Evolutionary conservation across 768 basidiomycete species (phyloP).

Genomic region (Sutorius australiensis): DNA sequence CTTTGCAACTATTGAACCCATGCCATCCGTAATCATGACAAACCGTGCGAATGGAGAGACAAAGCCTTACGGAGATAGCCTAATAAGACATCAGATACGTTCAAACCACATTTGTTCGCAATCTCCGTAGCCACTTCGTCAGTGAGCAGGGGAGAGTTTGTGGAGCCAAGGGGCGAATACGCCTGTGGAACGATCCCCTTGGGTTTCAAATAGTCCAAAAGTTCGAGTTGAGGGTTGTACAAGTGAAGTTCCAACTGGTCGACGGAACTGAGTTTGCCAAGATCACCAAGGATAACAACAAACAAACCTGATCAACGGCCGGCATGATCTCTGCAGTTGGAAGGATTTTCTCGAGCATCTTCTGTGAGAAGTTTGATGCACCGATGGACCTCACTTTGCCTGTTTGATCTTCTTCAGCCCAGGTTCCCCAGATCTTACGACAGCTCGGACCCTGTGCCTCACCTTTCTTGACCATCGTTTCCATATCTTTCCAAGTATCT

Average conservation of each 20-base stretch:
- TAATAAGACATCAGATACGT: conserved; percentile 55
- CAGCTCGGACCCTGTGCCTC: conserved; percentile 4
- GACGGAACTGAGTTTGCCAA: neutral
- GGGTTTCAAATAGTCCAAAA: conserved; percentile 56
- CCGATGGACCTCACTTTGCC: conserved; percentile 68
- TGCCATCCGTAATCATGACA: conserved; percentile 3
- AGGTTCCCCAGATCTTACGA: conserved; percentile 1
- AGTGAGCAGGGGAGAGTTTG: conserved; percentile 57
- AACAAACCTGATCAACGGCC: conserved; percentile 65
- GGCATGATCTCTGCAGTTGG: conserved; percentile 64
- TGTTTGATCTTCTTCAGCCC: conserved; percentile 22
- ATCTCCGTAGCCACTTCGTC: conserved; percentile 61
- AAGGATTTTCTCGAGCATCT: conserved; percentile 65
- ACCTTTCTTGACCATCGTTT: conserved; percentile 64
- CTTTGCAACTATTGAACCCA: conserved; percentile 48
- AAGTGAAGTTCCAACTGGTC: conserved; percentile 66
- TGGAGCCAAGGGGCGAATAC: conserved; percentile 77
- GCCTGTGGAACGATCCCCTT: conserved; percentile 72
- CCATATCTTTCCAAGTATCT: conserved; percentile 86
- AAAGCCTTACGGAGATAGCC: conserved; percentile 54
- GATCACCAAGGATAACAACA: neutral
- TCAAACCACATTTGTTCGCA: conserved; percentile 53
- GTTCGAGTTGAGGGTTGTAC: conserved; percentile 71
- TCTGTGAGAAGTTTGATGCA: conserved; percentile 71
- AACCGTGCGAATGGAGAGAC: neutral